A percentile compares a stretch with the other conserved stretches of the same genome.
Conservation (phyloP, 2,329 filamentous ascomycete genomes). For the Clonostachys sp. region DNA sequence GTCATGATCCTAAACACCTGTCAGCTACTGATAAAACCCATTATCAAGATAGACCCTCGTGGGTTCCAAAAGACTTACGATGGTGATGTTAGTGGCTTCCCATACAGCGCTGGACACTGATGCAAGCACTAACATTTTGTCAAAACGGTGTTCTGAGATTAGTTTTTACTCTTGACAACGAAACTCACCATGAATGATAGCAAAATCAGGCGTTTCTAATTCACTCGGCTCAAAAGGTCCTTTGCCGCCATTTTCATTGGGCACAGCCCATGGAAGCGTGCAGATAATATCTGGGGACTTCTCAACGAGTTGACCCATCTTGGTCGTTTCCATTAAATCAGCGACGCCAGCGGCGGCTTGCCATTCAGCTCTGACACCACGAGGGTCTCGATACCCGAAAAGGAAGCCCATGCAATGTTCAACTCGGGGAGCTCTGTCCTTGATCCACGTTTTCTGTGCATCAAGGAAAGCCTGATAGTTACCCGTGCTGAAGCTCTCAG, state of each 20-base stretch:
- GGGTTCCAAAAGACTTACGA: too few species aligned
- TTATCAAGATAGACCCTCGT: too few species aligned
- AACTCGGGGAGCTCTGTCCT: conserved; percentile 47
- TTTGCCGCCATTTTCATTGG: conserved; percentile 21
- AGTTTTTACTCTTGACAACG: conserved; percentile 9
- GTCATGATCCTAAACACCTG: conserved; percentile 39
- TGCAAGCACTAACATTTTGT: too few species aligned
- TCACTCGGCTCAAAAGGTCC: conserved; percentile 65
- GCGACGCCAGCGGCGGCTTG: conserved; percentile 56
- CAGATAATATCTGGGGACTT: conserved; percentile 61
- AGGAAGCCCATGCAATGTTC: conserved; percentile 58
- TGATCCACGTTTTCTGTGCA: conserved; percentile 52
- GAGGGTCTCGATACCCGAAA: conserved; percentile 57
- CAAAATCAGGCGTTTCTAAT: conserved; percentile 69
- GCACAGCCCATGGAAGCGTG: conserved; percentile 58
- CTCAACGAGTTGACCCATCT: conserved; percentile 57
- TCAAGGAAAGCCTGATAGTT: conserved; percentile 49
- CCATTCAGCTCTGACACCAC: conserved; percentile 54
- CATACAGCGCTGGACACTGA: too few species aligned
- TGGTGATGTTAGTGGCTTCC: too few species aligned
- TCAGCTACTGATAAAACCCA: too few species aligned
- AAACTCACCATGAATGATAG: conserved; percentile 59
- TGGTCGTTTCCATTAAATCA: conserved; percentile 57
- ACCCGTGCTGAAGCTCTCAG: conserved; percentile 47
- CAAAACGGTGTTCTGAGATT: too few species aligned